A percentile compares a stretch with the other conserved stretches of the same genome.
Evolutionary conservation across 1,284 basidiomycete species (phyloP).

Genomic region (Paramarasmius palmivorus): DNA sequence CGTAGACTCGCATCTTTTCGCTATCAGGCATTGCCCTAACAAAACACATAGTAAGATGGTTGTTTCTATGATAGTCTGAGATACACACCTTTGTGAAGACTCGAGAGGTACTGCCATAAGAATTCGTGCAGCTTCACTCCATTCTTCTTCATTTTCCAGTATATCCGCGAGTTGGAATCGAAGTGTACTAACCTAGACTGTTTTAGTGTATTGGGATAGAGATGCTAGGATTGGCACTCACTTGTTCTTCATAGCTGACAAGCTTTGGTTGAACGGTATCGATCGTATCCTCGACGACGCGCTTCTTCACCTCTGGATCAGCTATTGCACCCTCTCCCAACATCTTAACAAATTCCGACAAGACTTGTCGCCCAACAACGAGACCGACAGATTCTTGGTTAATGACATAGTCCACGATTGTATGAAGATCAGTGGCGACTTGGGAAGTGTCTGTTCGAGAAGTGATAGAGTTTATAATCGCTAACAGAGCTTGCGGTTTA

Average conservation of each 20-base stretch:
- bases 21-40: slow-evolving; percentile 76
- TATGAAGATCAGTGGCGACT: slow-evolving; percentile 57
- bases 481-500: slow-evolving; percentile 75
- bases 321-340: slow-evolving; percentile 57
- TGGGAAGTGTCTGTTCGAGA: slow-evolving; percentile 44
- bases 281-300: slow-evolving; percentile 73
- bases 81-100: slow-evolving; percentile 77
- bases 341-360: slow-evolving; percentile 76
- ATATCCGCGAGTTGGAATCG: slow-evolving; percentile 87
- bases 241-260: slow-evolving; percentile 94
- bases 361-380: slow-evolving; percentile 82
- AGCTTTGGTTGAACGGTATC: slow-evolving; percentile 72
- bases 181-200: slow-evolving; percentile 72
- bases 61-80: background rate
- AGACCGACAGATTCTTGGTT: slow-evolving; percentile 79
- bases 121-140: slow-evolving; percentile 88
- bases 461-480: slow-evolving; percentile 58
- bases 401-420: slow-evolving; percentile 73
- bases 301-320: slow-evolving; percentile 60
- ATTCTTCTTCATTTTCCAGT: slow-evolving; percentile 90
- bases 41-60: too few species aligned
- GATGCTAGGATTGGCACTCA: slow-evolving; percentile 37
- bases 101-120: slow-evolving; percentile 91
- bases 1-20: slow-evolving; percentile 88
- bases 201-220: slow-evolving; percentile 9